Evolutionary conservation across 2,329 filamentous ascomycete genomes (phyloP).

Genomic region (Thelonectria discophora): DNA sequence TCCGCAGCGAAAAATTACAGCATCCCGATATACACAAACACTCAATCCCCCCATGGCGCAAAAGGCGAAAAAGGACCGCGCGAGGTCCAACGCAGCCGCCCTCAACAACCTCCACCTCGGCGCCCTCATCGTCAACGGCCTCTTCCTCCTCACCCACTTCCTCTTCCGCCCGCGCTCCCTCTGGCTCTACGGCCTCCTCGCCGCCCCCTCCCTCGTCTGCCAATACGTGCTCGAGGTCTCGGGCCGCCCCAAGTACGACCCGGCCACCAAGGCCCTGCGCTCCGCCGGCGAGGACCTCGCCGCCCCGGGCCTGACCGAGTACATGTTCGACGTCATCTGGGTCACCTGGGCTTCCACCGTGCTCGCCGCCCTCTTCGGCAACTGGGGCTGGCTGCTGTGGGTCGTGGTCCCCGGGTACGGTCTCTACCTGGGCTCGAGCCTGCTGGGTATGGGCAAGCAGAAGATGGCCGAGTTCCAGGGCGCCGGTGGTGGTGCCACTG

Average conservation of each 20-base stretch:
- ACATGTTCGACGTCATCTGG: conserved; percentile 97
- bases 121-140: conserved; percentile 72
- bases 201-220: conserved; percentile 77
- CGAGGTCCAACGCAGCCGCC: conserved; percentile 78
- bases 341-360: conserved; percentile 85
- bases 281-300: conserved; percentile 87
- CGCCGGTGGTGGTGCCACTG: conserved; percentile 43
- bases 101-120: conserved; percentile 86
- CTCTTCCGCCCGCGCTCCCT: conserved; percentile 71
- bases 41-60: conserved; percentile 59
- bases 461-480: conserved; percentile 59
- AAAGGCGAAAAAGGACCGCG: conserved; percentile 71
- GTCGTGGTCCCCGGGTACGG: conserved; percentile 64
- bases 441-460: conserved; percentile 63
- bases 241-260: conserved; percentile 78
- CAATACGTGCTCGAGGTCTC: conserved; percentile 87
- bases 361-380: conserved; percentile 79
- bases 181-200: conserved; percentile 75
- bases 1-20: neutral
- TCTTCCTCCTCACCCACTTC: conserved; percentile 79
- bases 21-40: neutral
- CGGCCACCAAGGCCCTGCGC: conserved; percentile 71
- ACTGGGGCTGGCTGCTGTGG: conserved; percentile 73
- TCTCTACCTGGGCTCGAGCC: conserved; percentile 61
- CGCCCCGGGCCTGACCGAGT: conserved; percentile 89